phyloP scores from a whole-genome alignment of 768 basidiomycete genomes.

The Lactifluus subvellereus region DNA sequence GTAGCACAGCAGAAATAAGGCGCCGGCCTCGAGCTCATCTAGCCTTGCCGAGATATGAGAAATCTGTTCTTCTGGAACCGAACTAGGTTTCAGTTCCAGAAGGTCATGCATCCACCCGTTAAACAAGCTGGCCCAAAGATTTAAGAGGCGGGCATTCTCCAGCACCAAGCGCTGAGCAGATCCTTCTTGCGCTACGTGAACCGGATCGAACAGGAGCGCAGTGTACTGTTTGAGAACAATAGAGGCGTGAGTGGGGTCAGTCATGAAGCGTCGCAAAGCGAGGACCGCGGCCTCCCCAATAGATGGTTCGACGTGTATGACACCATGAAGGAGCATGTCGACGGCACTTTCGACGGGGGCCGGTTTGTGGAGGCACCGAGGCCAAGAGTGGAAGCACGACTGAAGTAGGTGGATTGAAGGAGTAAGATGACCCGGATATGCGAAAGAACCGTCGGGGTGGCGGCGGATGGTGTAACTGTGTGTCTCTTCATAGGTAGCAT shows the following conservation, averaged over 20 bases:
- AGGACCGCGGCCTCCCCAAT: constrained; percentile 62
- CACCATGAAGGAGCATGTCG: constrained; percentile 73
- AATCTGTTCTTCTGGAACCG: constrained; percentile 36
- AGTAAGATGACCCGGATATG: constrained; percentile 55
- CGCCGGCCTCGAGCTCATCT: constrained; percentile 63
- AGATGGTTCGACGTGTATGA: constrained; percentile 78
- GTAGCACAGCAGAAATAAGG: constrained; percentile 68
- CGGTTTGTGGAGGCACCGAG: constrained; percentile 62
- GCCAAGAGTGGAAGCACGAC: constrained; percentile 78
- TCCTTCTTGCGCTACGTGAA: constrained; percentile 56
- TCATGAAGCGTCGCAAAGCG: constrained; percentile 69
- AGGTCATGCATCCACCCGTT: constrained; percentile 58
- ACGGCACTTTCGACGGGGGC: constrained; percentile 54
- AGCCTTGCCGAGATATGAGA: constrained; percentile 42
- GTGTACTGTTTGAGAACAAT: constrained; percentile 60
- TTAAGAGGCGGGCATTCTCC: constrained; percentile 61
- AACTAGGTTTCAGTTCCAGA: constrained; percentile 37
- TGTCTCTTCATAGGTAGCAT: constrained; percentile 60
- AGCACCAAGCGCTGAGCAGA: constrained; percentile 55
- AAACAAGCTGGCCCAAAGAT: constrained; percentile 69
- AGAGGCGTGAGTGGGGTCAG: constrained; percentile 48
- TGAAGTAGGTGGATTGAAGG: constrained; percentile 68
- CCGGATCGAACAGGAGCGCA: constrained; percentile 68
- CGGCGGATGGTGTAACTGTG: constrained; percentile 62
- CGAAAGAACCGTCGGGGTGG: constrained; percentile 58